Evolutionary conservation across 768 basidiomycete species (phyloP), one percentile per base, ranked within the genome.

Genomic region (Peribolospora kevripleyi): DNA sequence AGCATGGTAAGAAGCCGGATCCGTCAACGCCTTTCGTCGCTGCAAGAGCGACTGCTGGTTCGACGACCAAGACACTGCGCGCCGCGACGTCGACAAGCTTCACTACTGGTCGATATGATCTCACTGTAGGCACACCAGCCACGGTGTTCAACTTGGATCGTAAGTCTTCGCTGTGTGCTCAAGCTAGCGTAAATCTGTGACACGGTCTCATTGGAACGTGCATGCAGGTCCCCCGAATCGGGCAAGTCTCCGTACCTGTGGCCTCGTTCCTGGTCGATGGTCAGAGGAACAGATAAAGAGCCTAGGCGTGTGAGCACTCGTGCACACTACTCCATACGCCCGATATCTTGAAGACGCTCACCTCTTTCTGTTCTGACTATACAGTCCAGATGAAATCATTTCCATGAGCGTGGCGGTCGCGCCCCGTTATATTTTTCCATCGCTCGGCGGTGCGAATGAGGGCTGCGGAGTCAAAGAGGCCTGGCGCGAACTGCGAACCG

Each of bases 381-480:
- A 36, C 57, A 63, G 62, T 0, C 57, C 62, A 1, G 7, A n/a
- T 1, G 62, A 55, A 3, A 38, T 63, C 36, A 57, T 63, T 39
- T 57, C 58, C 48, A 59, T 63, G 55, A 55, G 46, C 38, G 52
- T 43, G 25, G 4, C 25, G 6, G 55, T 52, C 10, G 54, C 57
- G 14, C 6, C 36, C 5, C 4, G 7, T 7, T 56, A 51, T 58
- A 36, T n/a, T 39, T 63, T 61, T 46, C 43, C 54, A 0, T 40
- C 42, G 42, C 48, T 50, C 11, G 51, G 58, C 40, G 50, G 53
- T 14, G 61, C 61, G 1, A 55, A 58, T 13, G 64, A 65, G 46
- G 64, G 64, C 4, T 63, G 61, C 63, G 60, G 62, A 45, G 65
- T 65, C 11, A 61, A 61, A 13, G 59, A 61, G 3, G 65, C 64